These are phyloP conservation scores for Ustilago esculenta DNA, from an alignment of 1,284 basidiomycete species.

Conservation along the genomic window DNA sequence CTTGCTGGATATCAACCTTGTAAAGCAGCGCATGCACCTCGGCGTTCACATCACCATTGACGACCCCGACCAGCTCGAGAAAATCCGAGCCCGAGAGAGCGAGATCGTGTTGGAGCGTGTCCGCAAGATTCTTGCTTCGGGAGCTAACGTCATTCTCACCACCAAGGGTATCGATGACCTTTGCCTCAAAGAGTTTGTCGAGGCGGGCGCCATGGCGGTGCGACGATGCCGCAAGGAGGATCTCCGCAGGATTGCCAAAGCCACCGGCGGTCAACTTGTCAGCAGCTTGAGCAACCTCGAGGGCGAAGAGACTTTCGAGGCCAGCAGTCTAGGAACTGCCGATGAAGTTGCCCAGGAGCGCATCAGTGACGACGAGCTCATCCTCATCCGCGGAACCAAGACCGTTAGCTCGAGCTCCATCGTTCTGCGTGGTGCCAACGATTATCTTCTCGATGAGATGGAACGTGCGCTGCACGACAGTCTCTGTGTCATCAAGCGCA, in stretches of 20 bases:
- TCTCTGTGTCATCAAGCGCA: conserved; percentile 93
- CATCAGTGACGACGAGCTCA: conserved; percentile 97
- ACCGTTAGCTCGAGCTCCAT: conserved; percentile 93
- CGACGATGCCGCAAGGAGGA: conserved; percentile 98
- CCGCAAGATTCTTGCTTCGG: conserved; percentile 92
- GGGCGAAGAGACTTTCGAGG: conserved; percentile 96
- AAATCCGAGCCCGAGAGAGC: conserved; percentile 91
- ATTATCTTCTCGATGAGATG: conserved; percentile 99
- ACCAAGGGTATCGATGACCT: conserved; percentile 99
- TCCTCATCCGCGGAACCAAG: conserved; percentile 96
- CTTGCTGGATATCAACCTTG: conserved; percentile 96
- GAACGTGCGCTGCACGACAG: conserved; percentile 95
- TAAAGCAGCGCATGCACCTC: conserved; percentile 96
- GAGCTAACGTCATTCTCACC: conserved; percentile 96
- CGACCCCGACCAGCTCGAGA: conserved; percentile 92
- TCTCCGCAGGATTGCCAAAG: conserved; percentile 93
- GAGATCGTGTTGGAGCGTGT: conserved; percentile 97
- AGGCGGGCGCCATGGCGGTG: conserved; percentile 98
- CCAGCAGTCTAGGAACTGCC: conserved; percentile 85
- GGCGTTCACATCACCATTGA: conserved; percentile 98
- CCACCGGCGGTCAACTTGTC: conserved; percentile 92
- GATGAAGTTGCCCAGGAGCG: conserved; percentile 97
- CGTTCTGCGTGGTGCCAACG: conserved; percentile 94
- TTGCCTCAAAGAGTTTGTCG: conserved; percentile 97
- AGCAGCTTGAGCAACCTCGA: conserved; percentile 95